Base-by-base conservation (phyloP, 352 stramenopile genomes). In the Pythium pyrilobum region DNA sequence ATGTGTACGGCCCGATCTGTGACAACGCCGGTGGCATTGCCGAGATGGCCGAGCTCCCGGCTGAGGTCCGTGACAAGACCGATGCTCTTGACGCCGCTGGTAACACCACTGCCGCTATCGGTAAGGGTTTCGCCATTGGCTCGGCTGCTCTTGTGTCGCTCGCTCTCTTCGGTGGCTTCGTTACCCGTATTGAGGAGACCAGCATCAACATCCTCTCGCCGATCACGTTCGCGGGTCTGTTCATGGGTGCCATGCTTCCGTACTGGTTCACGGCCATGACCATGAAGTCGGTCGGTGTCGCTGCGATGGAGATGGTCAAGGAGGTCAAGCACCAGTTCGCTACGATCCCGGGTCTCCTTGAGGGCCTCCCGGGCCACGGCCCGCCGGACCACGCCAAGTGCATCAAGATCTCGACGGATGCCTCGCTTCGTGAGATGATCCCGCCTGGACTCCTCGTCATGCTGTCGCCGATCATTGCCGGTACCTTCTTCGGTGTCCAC, bases 201-300 rank as follows among this genome's bases (percentile, higher is more conserved):
- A 85, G 71, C 41, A 97, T 99, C 63, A 98, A 99, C 81, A 98
- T 99, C 66, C 74, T 99, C 52, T 85, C 94, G 52, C 97, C 97
- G 23, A 91, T 99, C 52, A 99, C 96, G 18, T 99, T 99, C 75
- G 90, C 96, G 57, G 97, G 97, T 76, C 77, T 99, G 55, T 97
- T 99, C 59, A 98, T 99, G 74, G 97, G 97, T 64, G 96, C 96
- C 57, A 99, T 99, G 95, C 90, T 99, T 48, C 97, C 97, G n/a
- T 99, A 99, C 80, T 98, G 96, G 78, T 99, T 99, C 77, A 97
- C 93, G 55, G 97, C 97, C 25, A 81, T 99, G 86, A 99, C 97
- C 45, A 99, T 99, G 97, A 99, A 99, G 88, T 98, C 92, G 58
- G 97, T 99, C 27, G 96, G 97, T 70, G 76, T 87, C 55, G 97